phyloP scores from a whole-genome alignment of 768 basidiomycete species.

The Astraeus odoratus region DNA sequence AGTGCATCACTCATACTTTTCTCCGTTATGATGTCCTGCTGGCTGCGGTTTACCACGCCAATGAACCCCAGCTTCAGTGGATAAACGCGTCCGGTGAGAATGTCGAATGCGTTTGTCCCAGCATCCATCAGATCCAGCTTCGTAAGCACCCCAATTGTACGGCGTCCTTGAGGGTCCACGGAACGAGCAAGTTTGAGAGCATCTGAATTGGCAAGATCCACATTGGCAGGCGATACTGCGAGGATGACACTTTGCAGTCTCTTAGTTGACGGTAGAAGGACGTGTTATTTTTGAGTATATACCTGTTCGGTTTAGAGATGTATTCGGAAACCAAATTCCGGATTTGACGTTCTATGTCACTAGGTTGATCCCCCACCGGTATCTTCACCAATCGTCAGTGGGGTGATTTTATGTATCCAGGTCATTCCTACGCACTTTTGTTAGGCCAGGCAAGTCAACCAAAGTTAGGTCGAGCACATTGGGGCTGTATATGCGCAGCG shows the following conservation, averaged over 20 bases:
- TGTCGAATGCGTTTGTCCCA: slow-evolving; percentile 94
- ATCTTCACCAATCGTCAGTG: slow-evolving; percentile 43
- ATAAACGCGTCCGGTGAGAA: slow-evolving; percentile 94
- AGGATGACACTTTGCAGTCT: slow-evolving; percentile 71
- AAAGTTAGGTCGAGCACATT: slow-evolving; percentile 92
- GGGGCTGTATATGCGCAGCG: slow-evolving; percentile 92
- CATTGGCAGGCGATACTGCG: slow-evolving; percentile 95
- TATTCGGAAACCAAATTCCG: slow-evolving; percentile 92
- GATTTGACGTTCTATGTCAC: slow-evolving; percentile 96
- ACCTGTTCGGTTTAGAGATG: slow-evolving; percentile 96
- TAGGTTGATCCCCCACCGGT: slow-evolving; percentile 94
- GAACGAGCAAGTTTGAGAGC: slow-evolving; percentile 93
- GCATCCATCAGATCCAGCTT: slow-evolving; percentile 99
- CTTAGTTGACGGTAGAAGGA: not conserved
- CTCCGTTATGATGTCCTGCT: slow-evolving; percentile 90
- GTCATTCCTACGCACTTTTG: slow-evolving; percentile 61
- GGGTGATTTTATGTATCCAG: not conserved
- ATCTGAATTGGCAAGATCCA: slow-evolving; percentile 98
- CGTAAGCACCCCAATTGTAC: slow-evolving; percentile 94
- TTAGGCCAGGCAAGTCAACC: slow-evolving; percentile 94
- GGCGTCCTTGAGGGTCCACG: slow-evolving; percentile 92
- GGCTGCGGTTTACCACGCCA: slow-evolving; percentile 94
- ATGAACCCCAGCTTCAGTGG: slow-evolving; percentile 98
- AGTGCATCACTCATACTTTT: slow-evolving; percentile 82
- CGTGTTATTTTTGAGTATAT: slow-evolving; percentile 13